Conservation (phyloP, 2,329 filamentous ascomycete species). For the Zasmidium citrigriseum region DNA sequence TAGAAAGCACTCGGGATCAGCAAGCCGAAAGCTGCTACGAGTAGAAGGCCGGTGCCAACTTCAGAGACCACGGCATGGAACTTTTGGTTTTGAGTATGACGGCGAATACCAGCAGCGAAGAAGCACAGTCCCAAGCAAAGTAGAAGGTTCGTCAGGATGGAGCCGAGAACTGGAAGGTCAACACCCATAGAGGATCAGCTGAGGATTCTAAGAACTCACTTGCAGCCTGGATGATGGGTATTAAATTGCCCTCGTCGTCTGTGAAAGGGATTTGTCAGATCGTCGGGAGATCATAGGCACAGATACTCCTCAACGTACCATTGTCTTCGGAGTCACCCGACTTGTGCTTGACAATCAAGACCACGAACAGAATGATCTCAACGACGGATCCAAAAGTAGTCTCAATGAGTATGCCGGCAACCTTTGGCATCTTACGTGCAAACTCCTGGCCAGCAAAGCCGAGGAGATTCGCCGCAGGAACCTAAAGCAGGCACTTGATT, state of each 20-base stretch:
- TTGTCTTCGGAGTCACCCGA: constrained; percentile 16
- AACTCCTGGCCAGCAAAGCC: constrained; percentile 69
- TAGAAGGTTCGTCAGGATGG: constrained; percentile 76
- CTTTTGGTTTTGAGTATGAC: constrained; percentile 58
- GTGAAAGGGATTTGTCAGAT: too few species aligned
- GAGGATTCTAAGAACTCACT: constrained; percentile 36
- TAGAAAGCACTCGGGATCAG: constrained; percentile 56
- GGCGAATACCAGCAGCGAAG: constrained; percentile 70
- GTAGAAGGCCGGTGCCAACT: constrained; percentile 71
- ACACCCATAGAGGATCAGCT: not conserved
- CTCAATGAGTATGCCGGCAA: constrained; percentile 60
- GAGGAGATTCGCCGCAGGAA: constrained; percentile 50
- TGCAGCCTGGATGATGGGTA: constrained; percentile 72
- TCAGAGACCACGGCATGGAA: constrained; percentile 78
- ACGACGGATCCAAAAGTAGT: constrained; percentile 67
- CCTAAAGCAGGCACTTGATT: not conserved
- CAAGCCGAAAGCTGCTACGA: constrained; percentile 66
- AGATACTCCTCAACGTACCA: too few species aligned
- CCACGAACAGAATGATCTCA: constrained; percentile 79
- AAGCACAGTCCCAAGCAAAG: constrained; percentile 74
- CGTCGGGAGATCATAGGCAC: too few species aligned
- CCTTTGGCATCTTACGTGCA: constrained; percentile 72
- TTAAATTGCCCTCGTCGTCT: constrained; percentile 32
- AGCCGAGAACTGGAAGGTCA: constrained; percentile 60
- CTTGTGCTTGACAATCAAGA: constrained; percentile 55